Conservation (phyloP, 345 rosid genomes). For the rapeseed (Brassica napus) region DNA sequence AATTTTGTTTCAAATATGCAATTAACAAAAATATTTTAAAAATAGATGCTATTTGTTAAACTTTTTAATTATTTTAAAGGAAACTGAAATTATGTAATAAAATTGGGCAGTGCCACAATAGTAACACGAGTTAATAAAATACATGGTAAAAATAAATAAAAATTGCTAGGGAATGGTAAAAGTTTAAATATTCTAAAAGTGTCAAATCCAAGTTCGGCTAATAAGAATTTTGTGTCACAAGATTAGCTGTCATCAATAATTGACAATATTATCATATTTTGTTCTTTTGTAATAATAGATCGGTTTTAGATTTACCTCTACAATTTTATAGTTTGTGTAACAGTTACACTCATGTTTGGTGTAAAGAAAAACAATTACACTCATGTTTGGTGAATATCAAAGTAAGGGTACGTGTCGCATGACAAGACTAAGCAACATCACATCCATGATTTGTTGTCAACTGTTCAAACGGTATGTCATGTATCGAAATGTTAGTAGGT, state of each 20-base stretch:
- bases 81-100: not conserved
- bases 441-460: not conserved
- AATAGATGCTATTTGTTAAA: not conserved
- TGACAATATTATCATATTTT: conserved; percentile 23
- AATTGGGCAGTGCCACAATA: not conserved
- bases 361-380: not conserved
- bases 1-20: not conserved
- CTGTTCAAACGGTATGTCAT: not conserved
- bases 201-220: conserved; percentile 31
- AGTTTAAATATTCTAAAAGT: not conserved
- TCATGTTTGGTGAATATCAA: conserved; percentile 8
- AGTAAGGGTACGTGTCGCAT: not conserved
- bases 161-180: not conserved
- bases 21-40: not conserved
- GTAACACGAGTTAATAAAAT: not conserved
- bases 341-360: conserved; percentile 14
- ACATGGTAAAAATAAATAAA: not conserved
- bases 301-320: conserved; percentile 23
- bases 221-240: conserved; percentile 23
- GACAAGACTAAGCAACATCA: not conserved
- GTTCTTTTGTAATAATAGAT: not conserved
- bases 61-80: not conserved
- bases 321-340: not conserved
- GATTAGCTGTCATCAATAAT: conserved; percentile 54
- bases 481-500: not conserved